Evolutionary conservation across 164 flowering plant species (phyloP).

Genomic region (Vitis cinerea): DNA sequence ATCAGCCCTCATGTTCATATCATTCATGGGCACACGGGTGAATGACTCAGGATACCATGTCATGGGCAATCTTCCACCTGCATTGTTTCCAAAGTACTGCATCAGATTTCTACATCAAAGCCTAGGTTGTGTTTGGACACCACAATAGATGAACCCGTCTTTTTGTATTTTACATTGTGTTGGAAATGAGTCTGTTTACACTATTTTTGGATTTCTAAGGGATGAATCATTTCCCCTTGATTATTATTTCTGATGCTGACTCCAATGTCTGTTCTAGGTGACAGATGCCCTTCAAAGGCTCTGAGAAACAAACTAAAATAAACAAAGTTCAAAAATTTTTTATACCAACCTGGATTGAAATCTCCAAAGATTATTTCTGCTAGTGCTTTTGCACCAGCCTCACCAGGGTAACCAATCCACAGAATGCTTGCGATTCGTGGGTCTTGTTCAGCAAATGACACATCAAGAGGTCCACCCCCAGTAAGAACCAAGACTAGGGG

Average conservation of each 20-base stretch:
- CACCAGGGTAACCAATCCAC: conserved; percentile 97
- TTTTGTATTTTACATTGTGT: background rate
- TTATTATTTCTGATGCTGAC: background rate
- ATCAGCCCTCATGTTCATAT: conserved; percentile 90
- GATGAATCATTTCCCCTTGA: background rate
- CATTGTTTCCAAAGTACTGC: conserved; percentile 1
- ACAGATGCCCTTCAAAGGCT: no score
- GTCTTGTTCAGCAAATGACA: conserved; percentile 66
- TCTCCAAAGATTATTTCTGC: conserved; percentile 82
- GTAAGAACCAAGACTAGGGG: conserved; percentile 75
- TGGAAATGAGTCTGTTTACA: background rate
- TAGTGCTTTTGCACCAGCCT: conserved; percentile 80
- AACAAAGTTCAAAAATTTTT: background rate
- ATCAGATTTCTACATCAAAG: background rate
- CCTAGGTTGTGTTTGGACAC: background rate
- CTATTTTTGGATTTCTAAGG: background rate
- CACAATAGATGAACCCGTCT: background rate
- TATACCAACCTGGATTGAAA: conserved; percentile 74
- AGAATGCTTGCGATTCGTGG: conserved; percentile 69
- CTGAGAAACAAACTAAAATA: background rate
- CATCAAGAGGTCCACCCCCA: conserved; percentile 92
- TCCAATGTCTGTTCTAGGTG: no score
- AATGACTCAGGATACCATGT: conserved; percentile 97
- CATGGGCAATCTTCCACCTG: conserved; percentile 89
- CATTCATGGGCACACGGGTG: conserved; percentile 73